phyloP scores from a whole-genome alignment of 805 yeast species.

The Yarrowia keelungensis region DNA sequence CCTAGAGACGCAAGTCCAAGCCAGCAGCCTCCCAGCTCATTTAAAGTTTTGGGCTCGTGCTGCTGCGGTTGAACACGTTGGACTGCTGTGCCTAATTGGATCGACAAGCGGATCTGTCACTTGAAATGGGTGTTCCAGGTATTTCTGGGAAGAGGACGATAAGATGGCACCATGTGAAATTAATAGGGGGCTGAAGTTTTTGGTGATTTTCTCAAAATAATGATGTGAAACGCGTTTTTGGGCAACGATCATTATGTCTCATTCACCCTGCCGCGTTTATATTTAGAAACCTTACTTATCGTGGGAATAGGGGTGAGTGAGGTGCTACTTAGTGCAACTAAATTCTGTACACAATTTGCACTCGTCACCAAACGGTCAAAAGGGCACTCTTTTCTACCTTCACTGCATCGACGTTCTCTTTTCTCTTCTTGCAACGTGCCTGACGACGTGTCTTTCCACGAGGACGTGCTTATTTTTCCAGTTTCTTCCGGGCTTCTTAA shows the following conservation, averaged over 20 bases:
- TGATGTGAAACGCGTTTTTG: conserved; percentile 1
- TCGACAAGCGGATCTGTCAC: conserved; percentile 5
- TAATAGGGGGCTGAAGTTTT: no score
- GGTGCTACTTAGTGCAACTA: conserved; percentile 34
- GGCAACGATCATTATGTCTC: conserved; percentile 24
- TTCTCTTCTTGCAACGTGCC: conserved; percentile 14
- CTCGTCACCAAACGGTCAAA: conserved; percentile 16
- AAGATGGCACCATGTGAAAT: no score
- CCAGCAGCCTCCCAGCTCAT: conserved; percentile 2
- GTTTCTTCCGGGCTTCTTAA: conserved; percentile 30
- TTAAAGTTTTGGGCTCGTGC: conserved; percentile 28
- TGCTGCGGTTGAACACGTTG: conserved; percentile 36
- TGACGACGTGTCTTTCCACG: conserved; percentile 9
- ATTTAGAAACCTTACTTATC: conserved; percentile 36
- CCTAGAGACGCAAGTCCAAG: conserved; percentile 35
- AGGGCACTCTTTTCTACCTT: conserved; percentile 19
- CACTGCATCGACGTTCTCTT: conserved; percentile 24
- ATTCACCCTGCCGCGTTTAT: conserved; percentile 37
- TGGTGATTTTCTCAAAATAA: no score
- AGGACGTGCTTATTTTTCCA: conserved; percentile 25
- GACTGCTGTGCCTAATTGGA: conserved; percentile 20
- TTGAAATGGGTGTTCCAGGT: background rate
- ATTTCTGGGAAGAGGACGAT: no score
- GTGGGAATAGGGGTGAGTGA: conserved; percentile 33
- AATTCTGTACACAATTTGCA: conserved; percentile 17